Base-by-base conservation (phyloP, 2,329 filamentous ascomycete species). In the Ophiocordyceps robertsii region DNA sequence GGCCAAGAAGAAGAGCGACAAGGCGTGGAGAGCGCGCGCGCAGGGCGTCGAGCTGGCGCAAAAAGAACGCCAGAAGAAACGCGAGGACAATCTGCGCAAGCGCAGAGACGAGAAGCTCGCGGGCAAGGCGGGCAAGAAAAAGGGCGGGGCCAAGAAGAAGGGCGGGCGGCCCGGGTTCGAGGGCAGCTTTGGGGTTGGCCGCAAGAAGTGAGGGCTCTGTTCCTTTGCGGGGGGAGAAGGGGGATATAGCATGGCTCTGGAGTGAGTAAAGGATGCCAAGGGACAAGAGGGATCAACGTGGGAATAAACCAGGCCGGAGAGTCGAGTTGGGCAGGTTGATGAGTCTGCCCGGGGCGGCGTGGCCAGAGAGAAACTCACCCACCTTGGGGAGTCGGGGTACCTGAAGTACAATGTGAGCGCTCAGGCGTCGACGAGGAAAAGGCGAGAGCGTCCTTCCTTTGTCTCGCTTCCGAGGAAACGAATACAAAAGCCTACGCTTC, bases 1-100 rank as follows among this genome's bases (percentile, higher is more conserved):
- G 51, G 69, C 75, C 41, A 96, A 95, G 77, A 82, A 81, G 64
- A 94, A 92, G 77, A 93, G 85, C 58, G 86, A 87, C 60, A 82
- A 83, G 57, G 87, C 92, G 56, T 96, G 92, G 85, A 73, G 67
- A 38, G 83, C 87, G 44, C 73, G 85, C 39, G 66, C 77, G 33
- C 77, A 82, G 27, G 81, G 80, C 29, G 79, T 96, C 39, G 73
- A 77, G 50, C 82, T 84, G 63, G 70, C 83, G 39, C 83, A 84
- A 58, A 83, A 86, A 42, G 80, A 84, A 52, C 82, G 80, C 58
- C 86, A 90, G 57, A 78, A 79, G 62, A 94, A 93, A 70, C 74
- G 82, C 47, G 84, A 88, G 56, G 82, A 84, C 39, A 90, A 90
- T 59, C 66, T 90, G 49, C 70, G 71, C 53, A 82, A 84, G 64